Base-by-base conservation (phyloP, 2,329 filamentous ascomycete species). In the Xylariaceae sp. region DNA sequence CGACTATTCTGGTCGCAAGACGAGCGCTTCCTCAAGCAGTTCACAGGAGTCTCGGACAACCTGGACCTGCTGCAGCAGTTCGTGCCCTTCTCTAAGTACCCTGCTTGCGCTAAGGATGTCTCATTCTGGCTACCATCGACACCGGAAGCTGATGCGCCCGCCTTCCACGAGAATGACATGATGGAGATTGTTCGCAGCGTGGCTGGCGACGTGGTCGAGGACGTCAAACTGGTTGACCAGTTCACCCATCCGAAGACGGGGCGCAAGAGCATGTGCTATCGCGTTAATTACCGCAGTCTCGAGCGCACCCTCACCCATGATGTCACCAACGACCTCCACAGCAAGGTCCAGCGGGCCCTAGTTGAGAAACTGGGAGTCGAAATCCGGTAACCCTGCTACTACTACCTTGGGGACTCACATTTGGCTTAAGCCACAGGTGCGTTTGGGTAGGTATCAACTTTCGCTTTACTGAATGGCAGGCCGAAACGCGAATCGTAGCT, bases 1-100 rank as follows among this genome's bases (percentile, higher is more conserved):
- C 88, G 94, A 10, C 85, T 97, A 3, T 97, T 99, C 78, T 99
- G 94, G 94, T 95, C 90, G 37, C 79, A 80, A 57, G 94, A 99
- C 73, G 71, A 81, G 67, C 85, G 94, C 7, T 99, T 99, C 76
- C 76, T 96, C n/a, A 79, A 78, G 9, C 94, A 99, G 74, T 99
- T 99, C 74, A 78, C 76, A 18, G 84, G 84, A 45, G 78, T 87
- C 2, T 82, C 81, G 2, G 78, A 78, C 53, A 69, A 82, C 62
- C 71, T 82, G 13, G 70, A 74, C 49, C 71, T 66, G 49, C 71
- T 88, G 53, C 78, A 74, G 67, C 85, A 84, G 55, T 99, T 96
- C 73, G 81, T 86, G 61, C 89, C 92, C 5, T 97, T 97, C 75
- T 96, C 91, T 64, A 96, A 92, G 75, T 85, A 96, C 73, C 94